A percentile compares a stretch with the other conserved stretches of the same genome.
phyloP scores from a whole-genome alignment of 2,329 filamentous ascomycete species.

The Phialocephala sp. region DNA sequence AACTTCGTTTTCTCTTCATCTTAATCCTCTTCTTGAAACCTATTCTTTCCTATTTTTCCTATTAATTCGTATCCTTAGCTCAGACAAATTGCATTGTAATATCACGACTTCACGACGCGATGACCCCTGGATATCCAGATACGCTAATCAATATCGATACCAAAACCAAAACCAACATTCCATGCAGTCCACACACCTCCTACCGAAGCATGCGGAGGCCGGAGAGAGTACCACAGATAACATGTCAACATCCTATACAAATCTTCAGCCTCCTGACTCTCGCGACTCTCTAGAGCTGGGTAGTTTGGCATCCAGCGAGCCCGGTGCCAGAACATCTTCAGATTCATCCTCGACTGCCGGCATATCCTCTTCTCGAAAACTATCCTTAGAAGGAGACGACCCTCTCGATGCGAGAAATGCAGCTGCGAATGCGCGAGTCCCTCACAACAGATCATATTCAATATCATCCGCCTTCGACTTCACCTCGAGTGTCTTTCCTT shows the following conservation, averaged over 20 bases:
- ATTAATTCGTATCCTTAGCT: neutral
- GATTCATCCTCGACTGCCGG: conserved; percentile 84
- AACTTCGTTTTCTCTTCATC: neutral
- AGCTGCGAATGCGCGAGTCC: conserved; percentile 47
- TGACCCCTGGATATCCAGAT: neutral
- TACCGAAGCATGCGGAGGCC: conserved; percentile 24
- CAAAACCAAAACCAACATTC: conserved; percentile 3
- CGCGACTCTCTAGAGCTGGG: conserved; percentile 97
- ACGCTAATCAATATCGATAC: conserved; percentile 8
- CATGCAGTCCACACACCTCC: neutral
- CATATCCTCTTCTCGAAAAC: conserved; percentile 86
- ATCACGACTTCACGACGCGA: conserved; percentile 8
- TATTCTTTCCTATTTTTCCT: neutral
- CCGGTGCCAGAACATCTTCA: conserved; percentile 62
- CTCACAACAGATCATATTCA: conserved; percentile 76
- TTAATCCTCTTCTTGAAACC: neutral
- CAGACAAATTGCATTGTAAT: neutral
- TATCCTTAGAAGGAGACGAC: conserved; percentile 88
- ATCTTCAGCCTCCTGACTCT: conserved; percentile 39
- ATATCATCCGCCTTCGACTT: conserved; percentile 96
- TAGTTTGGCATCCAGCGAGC: conserved; percentile 86
- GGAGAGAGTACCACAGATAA: conserved; percentile 25
- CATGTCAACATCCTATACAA: conserved; percentile 41
- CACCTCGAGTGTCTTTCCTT: conserved; percentile 87
- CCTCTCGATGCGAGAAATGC: conserved; percentile 70